Conservation (phyloP, 2,329 filamentous ascomycete genomes). For the Pseudogymnoascus sp. region DNA sequence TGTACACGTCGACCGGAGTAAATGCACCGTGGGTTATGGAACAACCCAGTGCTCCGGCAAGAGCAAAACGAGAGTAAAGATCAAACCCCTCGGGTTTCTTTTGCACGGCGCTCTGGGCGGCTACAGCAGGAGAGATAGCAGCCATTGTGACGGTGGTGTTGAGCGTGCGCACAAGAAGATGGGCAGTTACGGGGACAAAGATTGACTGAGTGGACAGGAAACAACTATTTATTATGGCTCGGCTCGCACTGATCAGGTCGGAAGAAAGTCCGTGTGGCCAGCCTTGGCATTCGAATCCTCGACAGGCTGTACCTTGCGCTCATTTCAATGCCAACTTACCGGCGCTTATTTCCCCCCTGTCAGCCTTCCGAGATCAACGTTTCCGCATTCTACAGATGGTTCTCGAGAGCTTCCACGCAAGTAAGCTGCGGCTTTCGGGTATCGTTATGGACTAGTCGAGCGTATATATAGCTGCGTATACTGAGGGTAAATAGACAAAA, state of each 20-base stretch:
- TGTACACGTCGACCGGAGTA: slow-evolving; percentile 99
- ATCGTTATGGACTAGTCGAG: background rate
- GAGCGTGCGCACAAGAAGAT: background rate
- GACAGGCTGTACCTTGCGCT: background rate
- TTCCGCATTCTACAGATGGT: background rate
- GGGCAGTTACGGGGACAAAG: background rate
- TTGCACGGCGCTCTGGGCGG: background rate
- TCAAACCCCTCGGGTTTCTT: slow-evolving; percentile 51
- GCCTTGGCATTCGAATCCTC: background rate
- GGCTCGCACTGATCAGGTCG: background rate
- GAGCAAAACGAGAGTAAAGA: slow-evolving; percentile 93
- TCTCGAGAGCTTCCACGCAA: background rate
- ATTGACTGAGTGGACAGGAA: background rate
- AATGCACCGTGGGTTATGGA: slow-evolving; percentile 94
- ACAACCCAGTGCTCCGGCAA: slow-evolving; percentile 96
- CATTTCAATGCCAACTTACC: background rate
- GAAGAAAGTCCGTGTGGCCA: background rate
- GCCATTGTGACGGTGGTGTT: slow-evolving; percentile 10
- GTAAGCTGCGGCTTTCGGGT: background rate
- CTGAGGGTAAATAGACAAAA: background rate
- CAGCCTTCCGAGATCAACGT: background rate
- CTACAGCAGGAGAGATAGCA: slow-evolving; percentile 18
- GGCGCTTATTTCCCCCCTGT: background rate
- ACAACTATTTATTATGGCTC: background rate
- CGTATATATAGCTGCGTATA: background rate